Conservation (phyloP, 2,329 filamentous ascomycete genomes). For the Stylonectria norvegica region DNA sequence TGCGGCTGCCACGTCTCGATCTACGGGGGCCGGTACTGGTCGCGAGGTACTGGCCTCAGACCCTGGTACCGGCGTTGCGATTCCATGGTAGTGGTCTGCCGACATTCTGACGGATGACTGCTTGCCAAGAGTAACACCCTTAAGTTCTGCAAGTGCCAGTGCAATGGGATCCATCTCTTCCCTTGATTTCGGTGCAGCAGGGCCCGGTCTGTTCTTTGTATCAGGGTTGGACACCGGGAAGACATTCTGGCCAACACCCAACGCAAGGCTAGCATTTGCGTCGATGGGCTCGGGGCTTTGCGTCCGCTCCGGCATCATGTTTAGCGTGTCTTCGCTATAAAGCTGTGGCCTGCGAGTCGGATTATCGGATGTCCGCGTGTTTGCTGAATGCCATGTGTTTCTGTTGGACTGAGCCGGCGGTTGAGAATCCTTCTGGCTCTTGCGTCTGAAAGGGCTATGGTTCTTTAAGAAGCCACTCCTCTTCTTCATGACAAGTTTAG, state of each 20-base stretch:
- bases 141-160: constrained; percentile 85
- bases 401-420: constrained; percentile 41
- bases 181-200: constrained; percentile 34
- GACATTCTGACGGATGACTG: constrained; percentile 79
- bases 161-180: constrained; percentile 85
- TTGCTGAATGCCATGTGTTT: constrained; percentile 57
- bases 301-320: constrained; percentile 40
- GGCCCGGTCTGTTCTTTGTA: constrained; percentile 39
- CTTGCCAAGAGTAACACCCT: constrained; percentile 73
- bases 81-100: constrained; percentile 94
- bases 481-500: constrained; percentile 66
- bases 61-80: constrained; percentile 72
- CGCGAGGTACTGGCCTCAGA: constrained; percentile 39
- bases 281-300: constrained; percentile 82
- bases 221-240: constrained; percentile 86
- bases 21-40: constrained; percentile 57
- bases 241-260: constrained; percentile 94
- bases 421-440: constrained; percentile 73
- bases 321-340: constrained; percentile 38
- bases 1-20: constrained; percentile 46
- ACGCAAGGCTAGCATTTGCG: constrained; percentile 84
- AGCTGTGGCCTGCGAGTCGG: constrained; percentile 38
- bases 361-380: constrained; percentile 24
- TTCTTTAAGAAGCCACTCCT: constrained; percentile 90
- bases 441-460: constrained; percentile 86